Conservation (phyloP, 768 basidiomycete species). For the Sistotremastrum suecicum region DNA sequence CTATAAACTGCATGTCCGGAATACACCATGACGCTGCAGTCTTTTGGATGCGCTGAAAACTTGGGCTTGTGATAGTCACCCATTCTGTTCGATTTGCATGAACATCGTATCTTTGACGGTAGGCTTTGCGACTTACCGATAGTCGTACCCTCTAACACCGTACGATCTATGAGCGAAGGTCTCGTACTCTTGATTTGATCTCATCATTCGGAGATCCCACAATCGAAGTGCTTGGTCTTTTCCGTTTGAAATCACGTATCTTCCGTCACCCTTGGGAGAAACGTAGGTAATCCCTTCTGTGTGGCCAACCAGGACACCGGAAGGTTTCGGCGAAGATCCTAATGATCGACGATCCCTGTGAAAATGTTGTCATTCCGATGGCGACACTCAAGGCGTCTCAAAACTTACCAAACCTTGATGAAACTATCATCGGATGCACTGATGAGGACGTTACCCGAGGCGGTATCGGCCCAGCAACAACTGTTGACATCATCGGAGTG, state of each 20-base stretch:
- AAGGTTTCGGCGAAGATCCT: conserved; percentile 48
- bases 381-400: not conserved
- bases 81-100: conserved; percentile 26
- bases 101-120: not conserved
- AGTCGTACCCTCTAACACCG: conserved; percentile 57
- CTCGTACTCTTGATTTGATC: conserved; percentile 55
- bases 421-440: conserved; percentile 93
- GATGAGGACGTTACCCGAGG: conserved; percentile 85
- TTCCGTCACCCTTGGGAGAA: conserved; percentile 90
- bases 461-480: conserved; percentile 89
- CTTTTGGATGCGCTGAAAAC: conserved; percentile 58
- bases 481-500: conserved; percentile 90
- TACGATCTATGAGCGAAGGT: conserved; percentile 32
- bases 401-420: conserved; percentile 81
- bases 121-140: conserved; percentile 40
- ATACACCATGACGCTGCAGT: conserved; percentile 94
- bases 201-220: conserved; percentile 94
- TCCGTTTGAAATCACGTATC: conserved; percentile 90
- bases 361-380: not conserved
- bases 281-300: conserved; percentile 94
- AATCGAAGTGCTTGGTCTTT: conserved; percentile 88
- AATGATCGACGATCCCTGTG: conserved; percentile 39
- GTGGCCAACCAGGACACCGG: conserved; percentile 88
- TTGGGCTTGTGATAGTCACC: conserved; percentile 52
- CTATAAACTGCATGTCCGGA: conserved; percentile 80